phyloP scores from a whole-genome alignment of 768 basidiomycete genomes.

The Gymnopilus junonius region DNA sequence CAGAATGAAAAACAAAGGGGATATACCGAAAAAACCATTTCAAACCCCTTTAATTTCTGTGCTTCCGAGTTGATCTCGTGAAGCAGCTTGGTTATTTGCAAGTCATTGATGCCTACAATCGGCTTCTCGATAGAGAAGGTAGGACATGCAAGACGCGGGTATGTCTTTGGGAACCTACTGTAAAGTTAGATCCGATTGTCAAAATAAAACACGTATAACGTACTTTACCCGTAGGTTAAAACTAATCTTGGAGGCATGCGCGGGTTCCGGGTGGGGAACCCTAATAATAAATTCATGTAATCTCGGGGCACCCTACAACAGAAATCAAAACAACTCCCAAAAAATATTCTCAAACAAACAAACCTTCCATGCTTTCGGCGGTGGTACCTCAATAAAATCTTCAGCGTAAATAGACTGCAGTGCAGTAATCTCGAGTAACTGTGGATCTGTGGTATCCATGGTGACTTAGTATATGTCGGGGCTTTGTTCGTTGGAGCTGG shows the following conservation, averaged over 20 bases:
- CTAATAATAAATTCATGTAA: conserved; percentile 79
- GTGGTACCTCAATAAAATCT: conserved; percentile 74
- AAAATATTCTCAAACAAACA: conserved; percentile 12
- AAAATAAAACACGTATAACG: conserved; percentile 23
- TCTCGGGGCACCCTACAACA: conserved; percentile 61
- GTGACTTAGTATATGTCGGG: conserved; percentile 26
- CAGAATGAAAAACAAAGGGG: neutral
- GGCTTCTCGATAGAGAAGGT: conserved; percentile 73
- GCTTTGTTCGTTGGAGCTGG: conserved; percentile 16
- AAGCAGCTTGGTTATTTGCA: conserved; percentile 60
- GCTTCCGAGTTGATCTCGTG: conserved; percentile 69
- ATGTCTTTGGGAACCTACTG: conserved; percentile 78
- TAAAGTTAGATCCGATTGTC: neutral
- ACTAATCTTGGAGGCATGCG: conserved; percentile 59
- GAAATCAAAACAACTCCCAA: conserved; percentile 1
- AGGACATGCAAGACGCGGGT: conserved; percentile 73
- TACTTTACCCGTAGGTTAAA: conserved; percentile 76
- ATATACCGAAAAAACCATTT: conserved; percentile 80
- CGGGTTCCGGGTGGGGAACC: conserved; percentile 66
- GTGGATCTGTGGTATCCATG: conserved; percentile 77
- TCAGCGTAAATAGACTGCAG: conserved; percentile 81
- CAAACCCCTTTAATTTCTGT: conserved; percentile 65
- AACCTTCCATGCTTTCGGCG: conserved; percentile 87
- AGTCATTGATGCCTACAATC: conserved; percentile 57
- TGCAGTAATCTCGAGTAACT: conserved; percentile 72